phyloP scores from a whole-genome alignment of 352 stramenopile genomes.

The Phytophthora pseudosyringae region DNA sequence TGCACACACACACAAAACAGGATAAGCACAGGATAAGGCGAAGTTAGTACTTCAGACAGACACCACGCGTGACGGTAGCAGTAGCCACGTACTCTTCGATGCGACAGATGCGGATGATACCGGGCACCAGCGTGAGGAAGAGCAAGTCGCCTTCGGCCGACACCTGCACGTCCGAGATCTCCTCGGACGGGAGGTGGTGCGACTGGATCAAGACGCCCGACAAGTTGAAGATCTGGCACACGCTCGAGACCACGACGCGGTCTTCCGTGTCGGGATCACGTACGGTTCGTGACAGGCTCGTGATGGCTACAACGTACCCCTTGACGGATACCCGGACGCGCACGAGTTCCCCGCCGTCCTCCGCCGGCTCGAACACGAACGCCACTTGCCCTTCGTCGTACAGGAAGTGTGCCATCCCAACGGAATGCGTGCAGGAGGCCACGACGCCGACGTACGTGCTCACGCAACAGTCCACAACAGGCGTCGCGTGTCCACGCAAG shows the following conservation, averaged over 20 bases:
- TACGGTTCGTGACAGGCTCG: slow-evolving; percentile 18
- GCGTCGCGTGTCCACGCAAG: slow-evolving; percentile 60
- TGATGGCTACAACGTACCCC: slow-evolving; percentile 68
- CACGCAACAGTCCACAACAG: slow-evolving; percentile 67
- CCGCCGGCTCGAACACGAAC: slow-evolving; percentile 62
- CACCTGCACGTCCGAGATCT: slow-evolving; percentile 56
- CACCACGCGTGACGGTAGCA: neutral
- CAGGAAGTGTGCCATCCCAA: slow-evolving; percentile 75
- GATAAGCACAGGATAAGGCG: neutral
- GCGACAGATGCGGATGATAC: slow-evolving; percentile 69
- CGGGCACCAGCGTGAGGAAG: slow-evolving; percentile 61
- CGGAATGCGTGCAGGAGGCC: slow-evolving; percentile 58
- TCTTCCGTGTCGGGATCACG: slow-evolving; percentile 3
- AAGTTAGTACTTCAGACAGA: neutral
- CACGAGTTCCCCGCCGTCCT: slow-evolving; percentile 37
- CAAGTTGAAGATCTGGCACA: slow-evolving; percentile 75
- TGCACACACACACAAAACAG: slow-evolving; percentile 24
- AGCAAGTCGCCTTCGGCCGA: slow-evolving; percentile 77
- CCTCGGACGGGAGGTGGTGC: slow-evolving; percentile 54
- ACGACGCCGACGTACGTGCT: slow-evolving; percentile 72
- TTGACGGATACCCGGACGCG: slow-evolving; percentile 58
- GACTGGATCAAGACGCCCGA: slow-evolving; percentile 60
- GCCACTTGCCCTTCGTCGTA: slow-evolving; percentile 77
- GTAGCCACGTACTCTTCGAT: slow-evolving; percentile 75
- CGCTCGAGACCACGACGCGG: slow-evolving; percentile 32